Conservation (phyloP, 345 rosid genomes). For the Reutealis trisperma region DNA sequence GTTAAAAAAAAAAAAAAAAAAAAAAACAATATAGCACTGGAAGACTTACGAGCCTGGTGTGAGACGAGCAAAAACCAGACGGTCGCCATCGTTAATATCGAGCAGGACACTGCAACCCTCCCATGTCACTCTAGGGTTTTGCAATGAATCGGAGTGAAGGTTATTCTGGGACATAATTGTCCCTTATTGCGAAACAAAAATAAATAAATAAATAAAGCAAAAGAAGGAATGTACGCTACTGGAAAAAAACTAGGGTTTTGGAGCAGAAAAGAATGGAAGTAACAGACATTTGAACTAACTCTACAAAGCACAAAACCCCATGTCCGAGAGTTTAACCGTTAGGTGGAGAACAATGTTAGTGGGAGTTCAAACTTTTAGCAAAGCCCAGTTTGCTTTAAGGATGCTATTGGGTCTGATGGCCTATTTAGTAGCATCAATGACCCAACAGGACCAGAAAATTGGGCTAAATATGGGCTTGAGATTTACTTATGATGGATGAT, state of each 20-base stretch:
- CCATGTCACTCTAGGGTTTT: constrained; percentile 64
- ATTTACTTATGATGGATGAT: too few species aligned
- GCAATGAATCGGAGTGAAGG: constrained; percentile 3
- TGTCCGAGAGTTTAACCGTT: not conserved
- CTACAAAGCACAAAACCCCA: not conserved
- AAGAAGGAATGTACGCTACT: not conserved
- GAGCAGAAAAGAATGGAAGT: not conserved
- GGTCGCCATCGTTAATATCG: constrained; percentile 95
- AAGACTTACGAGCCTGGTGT: constrained; percentile 68
- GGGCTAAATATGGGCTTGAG: too few species aligned
- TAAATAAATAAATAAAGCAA: not conserved
- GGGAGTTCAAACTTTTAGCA: not conserved
- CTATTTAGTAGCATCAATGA: too few species aligned
- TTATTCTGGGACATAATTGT: constrained; percentile 8
- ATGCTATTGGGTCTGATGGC: too few species aligned
- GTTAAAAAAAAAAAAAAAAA: not conserved
- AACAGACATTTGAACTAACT: constrained; percentile 7
- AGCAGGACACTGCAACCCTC: constrained; percentile 95
- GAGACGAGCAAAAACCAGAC: constrained; percentile 88
- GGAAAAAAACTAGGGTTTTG: constrained; percentile 4
- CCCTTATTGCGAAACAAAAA: constrained; percentile 3
- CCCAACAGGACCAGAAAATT: too few species aligned
- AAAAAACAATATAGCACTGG: not conserved
- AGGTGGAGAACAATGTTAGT: not conserved
- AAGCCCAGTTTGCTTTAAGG: too few species aligned